phyloP scores from a whole-genome alignment of 305 asterid species.

The Solanum aculeatissimum region DNA sequence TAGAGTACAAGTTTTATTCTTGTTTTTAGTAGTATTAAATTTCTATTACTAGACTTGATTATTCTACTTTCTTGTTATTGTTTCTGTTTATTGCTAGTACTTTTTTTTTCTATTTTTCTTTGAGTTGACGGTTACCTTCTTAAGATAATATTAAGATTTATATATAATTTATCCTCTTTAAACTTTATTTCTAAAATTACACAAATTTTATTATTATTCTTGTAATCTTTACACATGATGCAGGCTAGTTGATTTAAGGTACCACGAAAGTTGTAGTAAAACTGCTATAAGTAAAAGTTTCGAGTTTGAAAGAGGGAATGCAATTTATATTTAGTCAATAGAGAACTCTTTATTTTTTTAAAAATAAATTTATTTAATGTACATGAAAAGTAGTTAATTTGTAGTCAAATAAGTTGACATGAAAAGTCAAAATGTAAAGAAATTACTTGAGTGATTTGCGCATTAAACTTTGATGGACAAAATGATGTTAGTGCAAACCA shows the following conservation, averaged over 20 bases:
- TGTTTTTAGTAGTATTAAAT: background rate
- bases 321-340: too few species aligned
- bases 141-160: background rate
- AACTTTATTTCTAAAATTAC: too few species aligned
- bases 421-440: background rate
- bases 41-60: background rate
- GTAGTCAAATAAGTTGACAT: background rate
- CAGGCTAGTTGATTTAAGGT: background rate
- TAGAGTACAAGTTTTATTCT: background rate
- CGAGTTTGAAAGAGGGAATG: too few species aligned
- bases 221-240: background rate
- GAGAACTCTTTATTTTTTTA: too few species aligned
- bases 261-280: background rate
- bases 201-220: too few species aligned
- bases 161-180: background rate
- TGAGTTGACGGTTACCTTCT: background rate
- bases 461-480: background rate
- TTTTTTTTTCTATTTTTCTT: background rate
- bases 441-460: background rate
- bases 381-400: background rate
- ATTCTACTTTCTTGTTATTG: background rate
- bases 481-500: background rate
- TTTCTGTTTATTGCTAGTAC: background rate
- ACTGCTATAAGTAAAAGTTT: too few species aligned
- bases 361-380: background rate